A percentile compares a stretch with the other conserved stretches of the same genome.
Conservation (phyloP, 306 rosid genomes). For the Lupinus albus region DNA sequence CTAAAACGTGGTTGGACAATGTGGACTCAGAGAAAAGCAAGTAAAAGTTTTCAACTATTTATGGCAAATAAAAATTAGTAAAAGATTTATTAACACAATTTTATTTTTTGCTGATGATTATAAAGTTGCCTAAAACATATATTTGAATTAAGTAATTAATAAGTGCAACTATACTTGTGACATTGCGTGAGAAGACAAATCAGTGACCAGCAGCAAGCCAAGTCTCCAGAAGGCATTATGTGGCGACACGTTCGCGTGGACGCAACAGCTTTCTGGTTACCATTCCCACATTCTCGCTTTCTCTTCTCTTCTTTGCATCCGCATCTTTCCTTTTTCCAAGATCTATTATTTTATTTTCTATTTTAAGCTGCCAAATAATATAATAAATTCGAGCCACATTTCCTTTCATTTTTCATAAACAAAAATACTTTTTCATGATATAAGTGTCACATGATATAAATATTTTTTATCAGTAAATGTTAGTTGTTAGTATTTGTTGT, state of each 20-base stretch:
- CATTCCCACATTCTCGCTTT: slow-evolving; percentile 30
- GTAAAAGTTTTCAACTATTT: not conserved
- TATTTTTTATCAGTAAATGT: too few relatives aligned
- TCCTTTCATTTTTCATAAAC: too few relatives aligned
- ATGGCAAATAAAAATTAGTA: not conserved
- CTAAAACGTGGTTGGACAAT: not conserved
- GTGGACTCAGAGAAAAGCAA: slow-evolving; percentile 3
- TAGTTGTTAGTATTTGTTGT: too few relatives aligned
- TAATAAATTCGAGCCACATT: too few relatives aligned
- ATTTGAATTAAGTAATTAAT: not conserved
- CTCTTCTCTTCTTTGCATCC: not conserved
- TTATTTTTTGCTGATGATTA: not conserved
- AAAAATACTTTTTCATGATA: too few relatives aligned
- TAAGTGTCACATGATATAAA: too few relatives aligned
- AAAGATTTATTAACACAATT: too few relatives aligned
- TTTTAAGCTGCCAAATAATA: not conserved
- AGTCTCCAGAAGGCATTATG: slow-evolving; percentile 28
- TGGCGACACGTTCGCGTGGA: slow-evolving; percentile 57
- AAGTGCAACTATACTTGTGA: not conserved
- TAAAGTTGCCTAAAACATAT: not conserved
- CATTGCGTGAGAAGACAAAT: not conserved
- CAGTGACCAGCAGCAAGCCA: not conserved
- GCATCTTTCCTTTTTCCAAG: not conserved
- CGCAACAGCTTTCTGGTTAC: slow-evolving; percentile 20
- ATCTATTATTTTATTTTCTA: not conserved